Base-by-base conservation (phyloP, 2,329 filamentous ascomycete genomes). In the Hypoxylon sp. region DNA sequence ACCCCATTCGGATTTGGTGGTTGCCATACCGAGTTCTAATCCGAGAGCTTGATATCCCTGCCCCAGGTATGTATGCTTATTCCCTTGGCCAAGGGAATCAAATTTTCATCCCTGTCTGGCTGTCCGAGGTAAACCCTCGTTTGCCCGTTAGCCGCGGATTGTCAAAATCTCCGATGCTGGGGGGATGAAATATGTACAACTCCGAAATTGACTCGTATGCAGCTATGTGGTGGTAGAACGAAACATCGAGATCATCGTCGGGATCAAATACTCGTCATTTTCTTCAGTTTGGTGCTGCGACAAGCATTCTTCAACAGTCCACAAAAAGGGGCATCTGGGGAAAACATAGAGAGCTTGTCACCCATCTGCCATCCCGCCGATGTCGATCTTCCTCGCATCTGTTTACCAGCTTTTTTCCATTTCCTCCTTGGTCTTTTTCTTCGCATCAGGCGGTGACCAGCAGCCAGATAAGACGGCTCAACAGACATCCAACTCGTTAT, bases 81-180 rank as follows among this genome's bases (percentile, higher is more conserved):
- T 27, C 41, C 45, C 51, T 50, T 54, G 24, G 33, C 6, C 15
- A 35, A 37, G 26, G 5, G 26, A 47, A 33, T 4, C 21, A 15
- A 37, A 13, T 47, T 51, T 55, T 42, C 55, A 55, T 53, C 50
- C 46, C 33, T 48, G 46, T 48, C 17, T 1, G 26, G 29, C n/a
- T n/a, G n/a, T n/a, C n/a, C n/a, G 29, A 33, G n/a, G 40, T 40
- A 52, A 52, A 35, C n/a, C n/a, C n/a, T n/a, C n/a, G n/a, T n/a
- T n/a, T n/a, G n/a, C 55, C 45, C 55, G 61, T 64, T 64, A 64
- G 57, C 61, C 61, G 55, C 61, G 61, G 57, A 59, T n/a, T 62
- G 61, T 64, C 55, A 46, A 64, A 64, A 64, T 64, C 58, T 58
- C 61, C 61, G 61, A 62, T 61, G 47, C 46, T 43, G 17, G n/a